A percentile compares a stretch with the other conserved stretches of the same genome.
Conservation (phyloP, 257 asterid genomes). For the Primulina eburnea region DNA sequence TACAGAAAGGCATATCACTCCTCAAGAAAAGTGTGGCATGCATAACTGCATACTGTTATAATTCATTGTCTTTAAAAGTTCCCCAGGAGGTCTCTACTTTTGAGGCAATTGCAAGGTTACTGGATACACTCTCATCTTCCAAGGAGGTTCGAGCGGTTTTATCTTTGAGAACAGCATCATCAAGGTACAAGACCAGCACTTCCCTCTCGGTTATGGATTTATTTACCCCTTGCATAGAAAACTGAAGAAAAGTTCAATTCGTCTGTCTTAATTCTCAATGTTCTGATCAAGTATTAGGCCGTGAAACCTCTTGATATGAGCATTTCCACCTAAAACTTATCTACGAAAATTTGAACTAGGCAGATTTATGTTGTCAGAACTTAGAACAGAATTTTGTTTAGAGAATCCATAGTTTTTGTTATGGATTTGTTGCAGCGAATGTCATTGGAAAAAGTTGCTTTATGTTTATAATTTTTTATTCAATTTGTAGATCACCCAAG, state of each 20-base stretch:
- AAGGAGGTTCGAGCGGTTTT: slow-evolving; percentile 79
- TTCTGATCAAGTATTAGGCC: slow-evolving; percentile 1
- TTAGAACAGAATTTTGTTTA: slow-evolving; percentile 6
- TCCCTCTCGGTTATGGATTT: slow-evolving; percentile 10
- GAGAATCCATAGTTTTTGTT: slow-evolving; percentile 12
- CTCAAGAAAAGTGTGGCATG: slow-evolving; percentile 98
- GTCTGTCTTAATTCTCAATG: slow-evolving; percentile 2
- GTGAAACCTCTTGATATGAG: not conserved
- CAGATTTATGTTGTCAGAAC: slow-evolving; percentile 10
- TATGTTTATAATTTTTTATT: slow-evolving; percentile 12
- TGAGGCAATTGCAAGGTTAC: slow-evolving; percentile 83
- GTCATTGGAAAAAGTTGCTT: slow-evolving; percentile 5
- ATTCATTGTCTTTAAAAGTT: slow-evolving; percentile 65
- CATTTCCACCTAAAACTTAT: not conserved
- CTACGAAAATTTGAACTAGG: slow-evolving; percentile 14
- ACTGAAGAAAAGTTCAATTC: not conserved
- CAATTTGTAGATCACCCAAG: slow-evolving; percentile 63
- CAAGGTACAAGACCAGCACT: slow-evolving; percentile 50
- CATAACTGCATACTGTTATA: slow-evolving; percentile 80
- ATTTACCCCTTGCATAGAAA: slow-evolving; percentile 11
- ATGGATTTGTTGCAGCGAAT: slow-evolving; percentile 14
- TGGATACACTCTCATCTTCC: slow-evolving; percentile 86
- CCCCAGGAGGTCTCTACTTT: slow-evolving; percentile 86
- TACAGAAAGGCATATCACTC: slow-evolving; percentile 99
- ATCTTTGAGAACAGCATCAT: slow-evolving; percentile 65